These are phyloP conservation scores for Agaricales sp. DNA, from an alignment of 1,284 basidiomycete genomes.

Conservation along the genomic window DNA sequence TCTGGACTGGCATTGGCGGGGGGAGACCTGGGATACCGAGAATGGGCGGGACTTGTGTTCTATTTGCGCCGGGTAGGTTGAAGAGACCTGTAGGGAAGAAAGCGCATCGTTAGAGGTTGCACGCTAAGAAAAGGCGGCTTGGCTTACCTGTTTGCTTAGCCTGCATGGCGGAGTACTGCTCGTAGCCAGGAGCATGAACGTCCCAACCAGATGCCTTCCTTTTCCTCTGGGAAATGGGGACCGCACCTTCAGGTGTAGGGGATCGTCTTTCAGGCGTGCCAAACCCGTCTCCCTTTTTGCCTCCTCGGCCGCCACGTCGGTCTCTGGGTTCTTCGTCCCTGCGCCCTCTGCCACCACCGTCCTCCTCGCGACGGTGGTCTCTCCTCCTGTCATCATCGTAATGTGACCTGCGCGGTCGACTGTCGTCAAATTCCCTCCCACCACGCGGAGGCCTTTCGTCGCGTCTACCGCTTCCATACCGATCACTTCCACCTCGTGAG, in stretches of 20 bases:
- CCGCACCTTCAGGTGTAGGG: conserved; percentile 82
- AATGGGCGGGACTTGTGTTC: conserved; percentile 78
- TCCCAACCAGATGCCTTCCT: conserved; percentile 93
- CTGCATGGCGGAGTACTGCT: conserved; percentile 88
- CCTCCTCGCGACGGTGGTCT: conserved; percentile 36
- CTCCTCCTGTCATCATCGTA: conserved; percentile 37
- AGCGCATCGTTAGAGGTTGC: conserved; percentile 7
- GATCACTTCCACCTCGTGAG: conserved; percentile 19
- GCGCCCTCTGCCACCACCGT: conserved; percentile 24
- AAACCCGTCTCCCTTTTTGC: conserved; percentile 34
- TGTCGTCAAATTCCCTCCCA: conserved; percentile 31
- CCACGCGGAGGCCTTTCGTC: conserved; percentile 29
- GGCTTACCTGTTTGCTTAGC: conserved; percentile 89
- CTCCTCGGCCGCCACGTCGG: conserved; percentile 22
- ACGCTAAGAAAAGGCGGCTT: not conserved
- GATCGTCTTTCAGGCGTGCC: conserved; percentile 70
- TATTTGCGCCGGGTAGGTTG: conserved; percentile 86
- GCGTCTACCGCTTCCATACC: conserved; percentile 18
- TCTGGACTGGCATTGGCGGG: conserved; percentile 73
- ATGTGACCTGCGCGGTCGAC: conserved; percentile 24
- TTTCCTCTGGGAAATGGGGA: conserved; percentile 78
- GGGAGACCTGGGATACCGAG: conserved; percentile 70
- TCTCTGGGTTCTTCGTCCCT: conserved; percentile 23
- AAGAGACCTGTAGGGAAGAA: conserved; percentile 60
- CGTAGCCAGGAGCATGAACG: conserved; percentile 90